Percentiles rank a stretch among this genome's conserved stretches.
Conservation (phyloP, 169 alveolate genomes). For the Plasmodium billcollinsi region DNA sequence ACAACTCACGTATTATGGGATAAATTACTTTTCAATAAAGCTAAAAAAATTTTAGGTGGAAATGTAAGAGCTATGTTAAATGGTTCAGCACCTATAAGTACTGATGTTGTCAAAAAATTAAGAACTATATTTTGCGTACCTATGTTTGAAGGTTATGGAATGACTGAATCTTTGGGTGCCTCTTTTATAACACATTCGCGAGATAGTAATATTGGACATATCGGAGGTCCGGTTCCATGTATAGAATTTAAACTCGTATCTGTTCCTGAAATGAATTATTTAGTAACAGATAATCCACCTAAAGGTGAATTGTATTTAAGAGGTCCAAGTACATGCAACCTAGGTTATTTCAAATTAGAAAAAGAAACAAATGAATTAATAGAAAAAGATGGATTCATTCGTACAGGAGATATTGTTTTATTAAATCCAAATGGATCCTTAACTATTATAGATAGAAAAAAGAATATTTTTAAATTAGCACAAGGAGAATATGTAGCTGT, state of each 20-base stretch:
- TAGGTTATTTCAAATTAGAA: conserved; percentile 93
- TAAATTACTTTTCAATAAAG: conserved; percentile 85
- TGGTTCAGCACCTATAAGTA: conserved; percentile 93
- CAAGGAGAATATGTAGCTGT: conserved; percentile 98
- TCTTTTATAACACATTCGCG: conserved; percentile 81
- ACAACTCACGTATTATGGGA: conserved; percentile 85
- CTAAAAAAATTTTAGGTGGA: conserved; percentile 94
- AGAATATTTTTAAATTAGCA: conserved; percentile 95
- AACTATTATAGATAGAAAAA: conserved; percentile 94
- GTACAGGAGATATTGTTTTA: conserved; percentile 95
- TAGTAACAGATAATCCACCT: conserved; percentile 89
- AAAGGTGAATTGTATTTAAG: conserved; percentile 94
- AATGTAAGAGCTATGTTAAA: conserved; percentile 88
- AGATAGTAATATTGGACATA: conserved; percentile 85
- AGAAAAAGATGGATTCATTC: conserved; percentile 93
- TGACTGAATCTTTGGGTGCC: conserved; percentile 95
- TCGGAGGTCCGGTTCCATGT: conserved; percentile 92
- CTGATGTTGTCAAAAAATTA: conserved; percentile 88
- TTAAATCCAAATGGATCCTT: conserved; percentile 89
- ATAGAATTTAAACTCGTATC: conserved; percentile 90
- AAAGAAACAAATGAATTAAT: conserved; percentile 90
- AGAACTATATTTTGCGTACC: conserved; percentile 89
- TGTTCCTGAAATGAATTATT: conserved; percentile 94
- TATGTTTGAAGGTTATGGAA: conserved; percentile 94
- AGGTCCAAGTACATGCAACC: conserved; percentile 89